phyloP scores from a whole-genome alignment of 306 rosid genomes.

The Ormosia semicastrata region DNA sequence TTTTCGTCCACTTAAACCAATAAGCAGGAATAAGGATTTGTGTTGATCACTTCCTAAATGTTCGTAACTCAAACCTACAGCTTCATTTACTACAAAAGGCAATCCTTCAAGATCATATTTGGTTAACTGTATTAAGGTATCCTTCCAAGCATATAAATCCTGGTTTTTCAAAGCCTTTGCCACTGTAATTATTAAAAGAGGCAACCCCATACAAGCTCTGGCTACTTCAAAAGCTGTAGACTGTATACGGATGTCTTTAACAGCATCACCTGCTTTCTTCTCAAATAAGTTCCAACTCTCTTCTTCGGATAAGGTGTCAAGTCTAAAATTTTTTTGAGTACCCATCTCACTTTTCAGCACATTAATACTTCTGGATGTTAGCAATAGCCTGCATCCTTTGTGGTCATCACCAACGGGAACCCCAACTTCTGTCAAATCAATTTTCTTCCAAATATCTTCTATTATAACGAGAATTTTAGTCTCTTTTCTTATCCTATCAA shows the following conservation, averaged over 20 bases:
- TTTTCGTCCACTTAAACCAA: neutral
- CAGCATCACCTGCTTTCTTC: neutral
- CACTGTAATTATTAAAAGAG: constrained; percentile 13
- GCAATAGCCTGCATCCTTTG: constrained; percentile 21
- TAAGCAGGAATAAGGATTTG: neutral
- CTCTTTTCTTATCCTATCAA: neutral
- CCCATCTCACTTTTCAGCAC: neutral
- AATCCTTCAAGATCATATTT: neutral
- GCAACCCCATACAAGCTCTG: constrained; percentile 18
- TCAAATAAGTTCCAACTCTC: constrained; percentile 21
- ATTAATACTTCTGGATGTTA: neutral
- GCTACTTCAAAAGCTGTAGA: constrained; percentile 4
- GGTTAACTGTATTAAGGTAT: neutral
- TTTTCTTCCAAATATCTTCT: neutral
- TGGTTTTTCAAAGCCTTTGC: neutral
- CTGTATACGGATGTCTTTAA: neutral
- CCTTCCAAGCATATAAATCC: neutral
- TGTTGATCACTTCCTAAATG: neutral
- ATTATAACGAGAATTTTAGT: neutral
- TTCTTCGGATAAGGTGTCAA: neutral
- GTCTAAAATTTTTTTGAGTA: neutral
- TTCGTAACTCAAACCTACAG: neutral
- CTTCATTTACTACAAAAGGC: neutral
- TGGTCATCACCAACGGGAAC: constrained; percentile 1
- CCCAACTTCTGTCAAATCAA: constrained; percentile 3